Evolutionary conservation across 768 basidiomycete species (phyloP).

Genomic region (Pholiota molesta): DNA sequence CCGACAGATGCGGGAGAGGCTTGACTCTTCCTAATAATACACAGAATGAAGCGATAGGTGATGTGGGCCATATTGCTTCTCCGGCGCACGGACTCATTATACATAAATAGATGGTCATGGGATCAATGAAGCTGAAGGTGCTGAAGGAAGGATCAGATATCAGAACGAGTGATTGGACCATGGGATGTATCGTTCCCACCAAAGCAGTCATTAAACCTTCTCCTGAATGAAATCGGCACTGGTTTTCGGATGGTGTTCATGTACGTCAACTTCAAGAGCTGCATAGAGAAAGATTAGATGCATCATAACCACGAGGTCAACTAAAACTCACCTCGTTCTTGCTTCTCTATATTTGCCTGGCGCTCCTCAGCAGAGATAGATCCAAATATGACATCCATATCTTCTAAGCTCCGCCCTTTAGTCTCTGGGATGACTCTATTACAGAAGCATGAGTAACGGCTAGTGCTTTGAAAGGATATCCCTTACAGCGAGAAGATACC

Average conservation of each 20-base stretch:
- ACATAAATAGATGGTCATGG: neutral
- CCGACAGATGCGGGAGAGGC: neutral
- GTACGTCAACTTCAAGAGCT: neutral
- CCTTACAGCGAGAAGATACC: slow-evolving; percentile 65
- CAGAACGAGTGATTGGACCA: neutral
- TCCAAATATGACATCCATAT: slow-evolving; percentile 60
- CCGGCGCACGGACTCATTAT: neutral
- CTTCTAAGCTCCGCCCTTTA: slow-evolving; percentile 57
- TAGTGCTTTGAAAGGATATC: neutral
- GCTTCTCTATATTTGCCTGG: slow-evolving; percentile 50
- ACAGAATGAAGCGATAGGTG: slow-evolving; percentile 7
- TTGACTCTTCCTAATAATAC: slow-evolving; percentile 8
- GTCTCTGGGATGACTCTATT: slow-evolving; percentile 62
- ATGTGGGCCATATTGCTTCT: neutral
- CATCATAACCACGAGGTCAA: neutral
- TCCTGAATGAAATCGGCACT: neutral
- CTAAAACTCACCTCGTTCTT: slow-evolving; percentile 37
- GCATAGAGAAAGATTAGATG: neutral
- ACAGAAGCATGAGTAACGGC: neutral
- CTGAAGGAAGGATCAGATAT: neutral
- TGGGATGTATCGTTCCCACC: neutral
- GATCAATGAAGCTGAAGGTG: neutral
- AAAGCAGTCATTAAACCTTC: neutral
- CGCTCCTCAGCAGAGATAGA: slow-evolving; percentile 57
- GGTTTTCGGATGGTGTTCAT: neutral